A percentile compares a stretch with the other conserved stretches of the same genome.
Evolutionary conservation across 768 basidiomycete species (phyloP).

Genomic region (Coprinellus aureogranulatus): DNA sequence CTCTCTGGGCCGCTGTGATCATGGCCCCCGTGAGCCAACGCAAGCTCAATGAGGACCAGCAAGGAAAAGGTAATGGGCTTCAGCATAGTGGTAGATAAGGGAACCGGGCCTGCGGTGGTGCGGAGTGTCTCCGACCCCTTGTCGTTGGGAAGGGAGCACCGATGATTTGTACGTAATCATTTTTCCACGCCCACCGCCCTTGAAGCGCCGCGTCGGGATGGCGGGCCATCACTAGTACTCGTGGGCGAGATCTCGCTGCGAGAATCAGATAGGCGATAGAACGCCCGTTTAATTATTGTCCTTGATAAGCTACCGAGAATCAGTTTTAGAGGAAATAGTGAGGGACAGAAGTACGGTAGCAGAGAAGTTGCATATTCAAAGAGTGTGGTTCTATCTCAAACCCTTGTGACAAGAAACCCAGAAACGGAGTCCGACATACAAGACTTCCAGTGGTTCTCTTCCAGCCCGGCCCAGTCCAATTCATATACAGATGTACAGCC

Average conservation of each 20-base stretch:
- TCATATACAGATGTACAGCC: too few relatives aligned
- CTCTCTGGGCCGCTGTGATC: constrained; percentile 44
- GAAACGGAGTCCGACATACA: neutral
- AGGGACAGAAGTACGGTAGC: neutral
- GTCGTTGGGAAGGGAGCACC: too few relatives aligned
- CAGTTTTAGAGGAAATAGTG: neutral
- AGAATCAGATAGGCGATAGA: neutral
- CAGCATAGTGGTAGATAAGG: constrained; percentile 42
- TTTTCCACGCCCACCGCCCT: too few relatives aligned
- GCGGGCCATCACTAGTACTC: too few relatives aligned
- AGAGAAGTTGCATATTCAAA: neutral
- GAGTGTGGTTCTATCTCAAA: neutral
- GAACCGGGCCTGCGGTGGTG: neutral
- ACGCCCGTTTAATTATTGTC: neutral
- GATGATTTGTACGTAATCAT: too few relatives aligned
- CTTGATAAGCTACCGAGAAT: constrained; percentile 3
- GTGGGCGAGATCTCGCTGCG: too few relatives aligned
- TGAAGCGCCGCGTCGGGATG: too few relatives aligned
- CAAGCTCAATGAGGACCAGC: constrained; percentile 31
- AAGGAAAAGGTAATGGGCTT: constrained; percentile 42
- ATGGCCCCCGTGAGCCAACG: constrained; percentile 60
- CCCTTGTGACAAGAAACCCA: neutral
- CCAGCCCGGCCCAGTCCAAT: too few relatives aligned
- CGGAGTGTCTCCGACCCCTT: too few relatives aligned
- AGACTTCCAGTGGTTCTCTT: too few relatives aligned